Evolutionary conservation across 2,329 filamentous ascomycete genomes (phyloP).

Genomic region (Chaetomium sp.): DNA sequence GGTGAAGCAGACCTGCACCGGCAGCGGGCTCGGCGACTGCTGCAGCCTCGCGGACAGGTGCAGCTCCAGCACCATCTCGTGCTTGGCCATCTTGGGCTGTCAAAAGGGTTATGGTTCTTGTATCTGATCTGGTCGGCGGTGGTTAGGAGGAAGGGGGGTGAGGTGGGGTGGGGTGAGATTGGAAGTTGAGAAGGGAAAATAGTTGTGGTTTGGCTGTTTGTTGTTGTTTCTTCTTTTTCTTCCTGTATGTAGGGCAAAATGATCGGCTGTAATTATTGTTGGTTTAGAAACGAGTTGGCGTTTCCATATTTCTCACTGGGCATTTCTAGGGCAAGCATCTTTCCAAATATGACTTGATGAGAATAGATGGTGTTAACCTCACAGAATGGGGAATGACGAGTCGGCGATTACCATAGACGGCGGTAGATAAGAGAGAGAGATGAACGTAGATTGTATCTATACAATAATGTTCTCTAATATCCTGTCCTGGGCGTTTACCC

Average conservation of each 20-base stretch:
- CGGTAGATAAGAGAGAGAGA: background rate
- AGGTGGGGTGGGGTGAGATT: background rate
- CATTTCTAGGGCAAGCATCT: no score
- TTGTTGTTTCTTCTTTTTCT: background rate
- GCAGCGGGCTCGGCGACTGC: constrained; percentile 32
- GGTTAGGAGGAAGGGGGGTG: background rate
- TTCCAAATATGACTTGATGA: background rate
- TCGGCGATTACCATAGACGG: no score
- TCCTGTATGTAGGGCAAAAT: background rate
- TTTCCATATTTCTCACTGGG: background rate
- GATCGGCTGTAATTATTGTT: background rate
- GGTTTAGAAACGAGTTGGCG: background rate
- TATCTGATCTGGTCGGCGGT: background rate
- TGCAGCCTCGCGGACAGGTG: constrained; percentile 30
- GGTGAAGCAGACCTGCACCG: constrained; percentile 31
- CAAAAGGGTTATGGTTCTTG: constrained; percentile 33
- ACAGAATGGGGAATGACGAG: no score
- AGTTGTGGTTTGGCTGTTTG: background rate
- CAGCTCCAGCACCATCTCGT: constrained; percentile 31
- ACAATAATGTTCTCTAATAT: background rate
- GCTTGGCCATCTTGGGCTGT: constrained; percentile 32
- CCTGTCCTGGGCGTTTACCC: no score
- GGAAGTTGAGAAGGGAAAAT: background rate
- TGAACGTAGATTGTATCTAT: background rate
- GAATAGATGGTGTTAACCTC: background rate